Conservation (phyloP, 768 basidiomycete species). For the Macrolepiota fuliginosa region DNA sequence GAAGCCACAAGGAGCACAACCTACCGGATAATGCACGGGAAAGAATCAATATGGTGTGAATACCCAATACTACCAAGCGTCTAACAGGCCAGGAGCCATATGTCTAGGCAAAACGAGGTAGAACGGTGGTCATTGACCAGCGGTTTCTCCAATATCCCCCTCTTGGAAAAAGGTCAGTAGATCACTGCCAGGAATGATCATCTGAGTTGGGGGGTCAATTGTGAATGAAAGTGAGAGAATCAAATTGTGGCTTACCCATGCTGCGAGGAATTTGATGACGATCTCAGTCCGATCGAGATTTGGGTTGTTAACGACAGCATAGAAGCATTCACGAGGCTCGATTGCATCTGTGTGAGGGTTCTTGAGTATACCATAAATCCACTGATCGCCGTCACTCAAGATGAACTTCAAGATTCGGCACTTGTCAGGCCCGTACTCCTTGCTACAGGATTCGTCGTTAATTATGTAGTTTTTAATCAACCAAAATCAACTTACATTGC, state of each 20-base stretch:
- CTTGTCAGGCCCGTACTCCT: neutral
- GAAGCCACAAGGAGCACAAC: no score
- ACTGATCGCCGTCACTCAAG: neutral
- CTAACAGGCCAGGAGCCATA: no score
- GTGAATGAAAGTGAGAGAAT: neutral
- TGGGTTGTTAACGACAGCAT: neutral
- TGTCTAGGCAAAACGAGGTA: no score
- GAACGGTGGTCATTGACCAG: no score
- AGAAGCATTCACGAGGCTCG: neutral
- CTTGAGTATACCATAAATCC: neutral
- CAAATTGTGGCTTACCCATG: neutral
- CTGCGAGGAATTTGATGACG: neutral
- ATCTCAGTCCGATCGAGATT: neutral
- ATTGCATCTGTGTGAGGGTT: neutral
- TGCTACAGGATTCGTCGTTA: neutral
- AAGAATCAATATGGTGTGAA: no score
- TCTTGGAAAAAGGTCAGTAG: neutral
- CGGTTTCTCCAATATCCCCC: no score
- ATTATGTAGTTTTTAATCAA: neutral
- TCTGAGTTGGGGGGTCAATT: neutral
- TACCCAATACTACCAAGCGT: no score
- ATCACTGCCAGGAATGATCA: neutral
- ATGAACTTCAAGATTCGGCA: neutral
- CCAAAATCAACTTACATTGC: neutral
- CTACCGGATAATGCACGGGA: no score